Evolutionary conservation across 2,329 filamentous ascomycete species (phyloP).

Genomic region (Domatiomyces globalis): DNA sequence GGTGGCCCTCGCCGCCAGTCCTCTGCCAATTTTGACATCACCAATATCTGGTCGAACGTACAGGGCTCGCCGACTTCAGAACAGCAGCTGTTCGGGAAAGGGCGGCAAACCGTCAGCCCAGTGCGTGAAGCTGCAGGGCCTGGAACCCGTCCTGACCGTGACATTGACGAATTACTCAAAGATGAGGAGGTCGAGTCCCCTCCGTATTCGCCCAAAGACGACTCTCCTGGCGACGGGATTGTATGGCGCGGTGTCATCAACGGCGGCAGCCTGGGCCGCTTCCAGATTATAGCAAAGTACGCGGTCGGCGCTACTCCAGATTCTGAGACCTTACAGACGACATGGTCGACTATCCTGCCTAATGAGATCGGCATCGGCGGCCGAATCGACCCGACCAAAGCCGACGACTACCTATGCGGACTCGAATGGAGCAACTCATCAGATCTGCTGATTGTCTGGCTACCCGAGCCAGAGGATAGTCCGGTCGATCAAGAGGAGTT

Average conservation of each 20-base stretch:
- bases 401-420: constrained; percentile 81
- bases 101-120: constrained; percentile 33
- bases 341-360: constrained; percentile 64
- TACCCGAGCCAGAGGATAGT: constrained; percentile 42
- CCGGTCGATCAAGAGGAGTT: constrained; percentile 46
- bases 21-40: constrained; percentile 62
- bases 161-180: constrained; percentile 77
- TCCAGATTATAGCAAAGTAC: constrained; percentile 64
- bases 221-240: constrained; percentile 52
- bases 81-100: constrained; percentile 20
- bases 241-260: constrained; percentile 64
- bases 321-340: constrained; percentile 16
- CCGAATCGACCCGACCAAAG: constrained; percentile 64
- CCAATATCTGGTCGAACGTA: constrained; percentile 71
- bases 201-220: constrained; percentile 69
- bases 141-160: constrained; percentile 55
- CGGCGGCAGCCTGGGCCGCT: constrained; percentile 66
- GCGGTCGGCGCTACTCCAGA: constrained; percentile 60
- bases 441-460: constrained; percentile 67
- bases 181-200: constrained; percentile 69
- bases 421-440: constrained; percentile 68
- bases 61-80: constrained; percentile 27
- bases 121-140: constrained; percentile 28
- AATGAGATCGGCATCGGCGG: constrained; percentile 48
- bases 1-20: constrained; percentile 33